Evolutionary conservation across 2,329 filamentous ascomycete species (phyloP), one percentile per base, ranked within the genome.

Genomic region (Penicillium aurantiogriseum): DNA sequence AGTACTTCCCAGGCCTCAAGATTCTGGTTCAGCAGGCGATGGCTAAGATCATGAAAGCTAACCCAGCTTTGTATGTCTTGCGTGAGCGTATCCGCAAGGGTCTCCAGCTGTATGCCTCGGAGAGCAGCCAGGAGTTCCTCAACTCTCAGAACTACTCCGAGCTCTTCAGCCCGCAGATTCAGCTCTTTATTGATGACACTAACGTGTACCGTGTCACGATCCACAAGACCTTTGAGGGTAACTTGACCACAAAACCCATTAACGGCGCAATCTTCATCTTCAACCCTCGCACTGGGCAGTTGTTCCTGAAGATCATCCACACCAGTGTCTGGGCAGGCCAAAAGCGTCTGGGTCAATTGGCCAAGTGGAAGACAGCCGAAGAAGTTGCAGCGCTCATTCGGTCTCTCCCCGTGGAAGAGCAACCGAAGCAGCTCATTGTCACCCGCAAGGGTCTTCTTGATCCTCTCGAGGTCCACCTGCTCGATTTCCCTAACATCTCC

Each of bases 241-340:
- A 99, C 73, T 81, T 99, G 85, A 99, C 94, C 0, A 99, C 94
- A 2, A 99, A 99, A 78, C 94, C 94, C 4, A 99, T 99, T 83
- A 99, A 99, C 74, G 94, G 94, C 73, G 94, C 95, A 45, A 97
- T 99, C 74, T 99, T 99, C 81, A 99, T 99, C 72, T 97, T 99
- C 85, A 99, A 99, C 74, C 94, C 95, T n/a, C 87, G 93, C 57
- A 99, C 94, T 51, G 94, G 94, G 50, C 94, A 99, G 71, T 79
- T 99, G 39, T 99, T 99, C 86, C 78, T 99, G 72, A 99, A 99
- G 83, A 97, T 99, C 68, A 99, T 99, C 65, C 95, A 99, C 77
- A 99, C 94, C 1, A 97, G 92, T 71, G 95, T 99, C 29, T 99
- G 94, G 94, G 94, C 94, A 51, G 94, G 94, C 54, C 94, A 99